Conservation (phyloP, 139 green algal species). For the Zygnema cylindricum region DNA sequence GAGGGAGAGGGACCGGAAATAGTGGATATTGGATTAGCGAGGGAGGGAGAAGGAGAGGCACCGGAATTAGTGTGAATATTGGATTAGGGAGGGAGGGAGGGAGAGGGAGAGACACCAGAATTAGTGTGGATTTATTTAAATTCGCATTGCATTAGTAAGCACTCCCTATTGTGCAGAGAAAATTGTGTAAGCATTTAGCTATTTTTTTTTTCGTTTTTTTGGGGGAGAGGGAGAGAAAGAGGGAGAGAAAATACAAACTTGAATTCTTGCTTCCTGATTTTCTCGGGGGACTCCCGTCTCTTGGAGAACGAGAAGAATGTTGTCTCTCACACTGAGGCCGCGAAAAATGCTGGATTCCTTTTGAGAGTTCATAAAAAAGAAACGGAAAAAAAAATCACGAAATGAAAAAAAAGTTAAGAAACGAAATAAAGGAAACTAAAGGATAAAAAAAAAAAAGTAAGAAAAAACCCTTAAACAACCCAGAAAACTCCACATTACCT, state of each 20-base stretch:
- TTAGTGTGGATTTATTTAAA: no score
- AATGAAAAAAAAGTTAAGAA: not conserved
- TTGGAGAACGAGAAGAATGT: conserved; percentile 56
- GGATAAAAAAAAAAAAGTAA: no score
- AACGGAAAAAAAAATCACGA: no score
- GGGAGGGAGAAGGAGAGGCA: not conserved
- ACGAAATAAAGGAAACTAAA: not conserved
- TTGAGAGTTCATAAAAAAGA: not conserved
- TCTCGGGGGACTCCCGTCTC: conserved; percentile 36
- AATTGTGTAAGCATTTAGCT: not conserved
- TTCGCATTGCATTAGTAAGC: not conserved
- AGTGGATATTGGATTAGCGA: not conserved
- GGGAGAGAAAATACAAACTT: not conserved
- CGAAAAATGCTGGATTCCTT: conserved; percentile 60
- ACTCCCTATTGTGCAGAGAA: not conserved
- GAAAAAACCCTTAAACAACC: no score
- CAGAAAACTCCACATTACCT: conserved; percentile 25
- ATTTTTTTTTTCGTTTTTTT: not conserved
- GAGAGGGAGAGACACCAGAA: conserved; percentile 1
- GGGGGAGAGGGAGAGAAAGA: not conserved
- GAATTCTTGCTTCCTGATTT: not conserved
- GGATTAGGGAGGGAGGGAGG: not conserved
- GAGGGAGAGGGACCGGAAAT: not conserved
- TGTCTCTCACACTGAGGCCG: conserved; percentile 52
- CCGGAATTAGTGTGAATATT: no score